Percentiles rank a stretch among this genome's conserved stretches.
Evolutionary conservation across 371 early-diverging fungal species (phyloP).

Genomic region (Massospora cicadina): DNA sequence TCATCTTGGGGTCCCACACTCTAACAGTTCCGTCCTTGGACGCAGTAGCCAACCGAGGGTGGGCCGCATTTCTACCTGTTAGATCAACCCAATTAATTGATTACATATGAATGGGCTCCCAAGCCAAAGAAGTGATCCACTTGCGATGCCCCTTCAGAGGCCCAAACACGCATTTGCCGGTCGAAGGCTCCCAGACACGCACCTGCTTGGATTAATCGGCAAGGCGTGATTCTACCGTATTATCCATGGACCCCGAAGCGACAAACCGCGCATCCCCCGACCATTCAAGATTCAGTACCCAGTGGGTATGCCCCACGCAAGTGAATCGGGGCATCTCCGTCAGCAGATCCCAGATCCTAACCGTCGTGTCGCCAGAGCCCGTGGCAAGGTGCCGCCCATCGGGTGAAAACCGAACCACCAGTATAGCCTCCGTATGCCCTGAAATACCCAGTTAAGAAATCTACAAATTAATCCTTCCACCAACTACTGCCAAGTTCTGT

Average conservation of each 20-base stretch:
- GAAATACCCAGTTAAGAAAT: not conserved
- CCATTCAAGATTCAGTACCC: conserved; percentile 90
- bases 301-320: conserved; percentile 53
- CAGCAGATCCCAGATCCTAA: conserved; percentile 91
- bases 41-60: conserved; percentile 69
- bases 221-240: conserved; percentile 30
- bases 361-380: conserved; percentile 90
- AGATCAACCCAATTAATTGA: conserved; percentile 9
- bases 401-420: conserved; percentile 78
- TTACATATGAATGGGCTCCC: conserved; percentile 82
- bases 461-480: too few species aligned
- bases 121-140: conserved; percentile 73
- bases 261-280: conserved; percentile 72
- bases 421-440: conserved; percentile 88
- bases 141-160: conserved; percentile 70
- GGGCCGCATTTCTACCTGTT: conserved; percentile 33
- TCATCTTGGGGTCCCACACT: conserved; percentile 79
- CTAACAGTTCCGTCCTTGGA: conserved; percentile 93
- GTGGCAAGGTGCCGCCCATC: conserved; percentile 79
- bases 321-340: conserved; percentile 67
- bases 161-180: conserved; percentile 57
- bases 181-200: conserved; percentile 70
- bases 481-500: too few species aligned
- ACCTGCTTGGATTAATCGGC: conserved; percentile 15
- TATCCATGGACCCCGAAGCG: conserved; percentile 92